Percentiles rank a stretch among this genome's conserved stretches.
Conservation (phyloP, 2,329 filamentous ascomycete genomes). For the Cadophora gregata region DNA sequence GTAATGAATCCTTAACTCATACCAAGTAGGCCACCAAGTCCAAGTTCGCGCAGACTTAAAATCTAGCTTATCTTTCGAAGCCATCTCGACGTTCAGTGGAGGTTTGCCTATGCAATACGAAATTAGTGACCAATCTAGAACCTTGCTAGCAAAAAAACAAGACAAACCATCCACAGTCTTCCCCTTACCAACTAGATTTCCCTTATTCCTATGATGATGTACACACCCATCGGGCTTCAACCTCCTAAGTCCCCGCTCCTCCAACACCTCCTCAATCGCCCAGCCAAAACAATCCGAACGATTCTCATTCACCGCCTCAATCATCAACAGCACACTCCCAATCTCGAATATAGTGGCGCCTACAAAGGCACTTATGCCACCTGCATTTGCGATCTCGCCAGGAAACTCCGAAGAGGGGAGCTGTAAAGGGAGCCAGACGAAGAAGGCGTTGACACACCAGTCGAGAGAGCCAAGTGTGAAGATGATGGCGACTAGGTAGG, state of each 20-base stretch:
- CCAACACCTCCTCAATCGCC: slow-evolving; percentile 61
- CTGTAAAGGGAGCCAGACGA: slow-evolving; percentile 65
- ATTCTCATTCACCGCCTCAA: slow-evolving; percentile 74
- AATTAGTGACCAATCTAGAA: slow-evolving; percentile 17
- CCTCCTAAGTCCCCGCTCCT: slow-evolving; percentile 34
- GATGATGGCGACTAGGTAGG: slow-evolving; percentile 57
- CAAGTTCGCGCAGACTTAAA: slow-evolving; percentile 48
- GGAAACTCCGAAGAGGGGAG: slow-evolving; percentile 59
- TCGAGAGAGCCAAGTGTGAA: slow-evolving; percentile 61
- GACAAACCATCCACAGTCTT: slow-evolving; percentile 28
- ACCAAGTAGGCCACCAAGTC: slow-evolving; percentile 64
- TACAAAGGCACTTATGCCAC: slow-evolving; percentile 68
- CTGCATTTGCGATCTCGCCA: slow-evolving; percentile 58
- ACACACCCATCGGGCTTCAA: slow-evolving; percentile 42
- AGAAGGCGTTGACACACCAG: slow-evolving; percentile 67
- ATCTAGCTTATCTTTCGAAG: slow-evolving; percentile 26
- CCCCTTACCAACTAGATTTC: slow-evolving; percentile 47
- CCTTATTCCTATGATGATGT: slow-evolving; percentile 51
- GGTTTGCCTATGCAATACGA: slow-evolving; percentile 28
- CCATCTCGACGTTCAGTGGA: slow-evolving; percentile 28
- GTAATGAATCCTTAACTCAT: slow-evolving; percentile 65
- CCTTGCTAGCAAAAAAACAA: background rate
- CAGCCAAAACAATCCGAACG: slow-evolving; percentile 70
- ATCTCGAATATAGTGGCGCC: slow-evolving; percentile 71
- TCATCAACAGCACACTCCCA: slow-evolving; percentile 65